Percentiles rank a stretch among this genome's conserved stretches.
These are phyloP conservation scores for Discostella stelligeroides DNA, from an alignment of 108 stramenopile genomes.

Conservation along the genomic window DNA sequence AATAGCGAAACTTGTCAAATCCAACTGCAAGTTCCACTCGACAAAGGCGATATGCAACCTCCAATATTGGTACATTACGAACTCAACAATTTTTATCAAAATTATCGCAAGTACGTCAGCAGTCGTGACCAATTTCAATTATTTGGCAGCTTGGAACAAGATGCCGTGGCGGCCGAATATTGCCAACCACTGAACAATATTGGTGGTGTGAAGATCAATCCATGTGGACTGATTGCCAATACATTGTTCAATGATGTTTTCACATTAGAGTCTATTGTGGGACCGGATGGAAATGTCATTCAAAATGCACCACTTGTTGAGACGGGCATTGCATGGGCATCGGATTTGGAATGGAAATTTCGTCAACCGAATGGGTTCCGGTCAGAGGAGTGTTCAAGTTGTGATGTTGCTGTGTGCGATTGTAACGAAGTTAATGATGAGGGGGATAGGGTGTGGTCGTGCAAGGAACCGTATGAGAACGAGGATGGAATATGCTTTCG, in stretches of 20 bases:
- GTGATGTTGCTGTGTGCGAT: constrained; percentile 49
- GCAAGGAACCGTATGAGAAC: constrained; percentile 57
- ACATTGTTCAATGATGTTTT: constrained; percentile 96
- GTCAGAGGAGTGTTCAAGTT: constrained; percentile 56
- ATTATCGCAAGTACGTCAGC: constrained; percentile 72
- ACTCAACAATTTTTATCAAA: constrained; percentile 97
- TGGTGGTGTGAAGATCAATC: constrained; percentile 76
- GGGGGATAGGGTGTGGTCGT: constrained; percentile 54
- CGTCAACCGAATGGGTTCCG: constrained; percentile 80
- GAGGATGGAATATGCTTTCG: constrained; percentile 69
- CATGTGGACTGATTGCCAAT: constrained; percentile 98
- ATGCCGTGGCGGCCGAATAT: constrained; percentile 9
- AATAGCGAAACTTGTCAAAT: constrained; percentile 40
- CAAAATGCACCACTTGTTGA: constrained; percentile 73
- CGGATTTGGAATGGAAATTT: constrained; percentile 91
- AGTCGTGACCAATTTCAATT: constrained; percentile 34
- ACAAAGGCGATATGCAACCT: constrained; percentile 71
- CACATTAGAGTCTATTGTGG: constrained; percentile 41
- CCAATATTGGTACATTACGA: constrained; percentile 96
- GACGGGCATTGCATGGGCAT: constrained; percentile 94
- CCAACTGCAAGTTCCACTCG: constrained; percentile 35
- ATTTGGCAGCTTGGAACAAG: constrained; percentile 28
- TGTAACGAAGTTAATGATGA: constrained; percentile 49
- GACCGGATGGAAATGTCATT: constrained; percentile 38
- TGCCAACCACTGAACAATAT: constrained; percentile 71